Evolutionary conservation across 2,329 filamentous ascomycete species (phyloP), one percentile per base, ranked within the genome.

Genomic region (Dactylellina drechsleri): DNA sequence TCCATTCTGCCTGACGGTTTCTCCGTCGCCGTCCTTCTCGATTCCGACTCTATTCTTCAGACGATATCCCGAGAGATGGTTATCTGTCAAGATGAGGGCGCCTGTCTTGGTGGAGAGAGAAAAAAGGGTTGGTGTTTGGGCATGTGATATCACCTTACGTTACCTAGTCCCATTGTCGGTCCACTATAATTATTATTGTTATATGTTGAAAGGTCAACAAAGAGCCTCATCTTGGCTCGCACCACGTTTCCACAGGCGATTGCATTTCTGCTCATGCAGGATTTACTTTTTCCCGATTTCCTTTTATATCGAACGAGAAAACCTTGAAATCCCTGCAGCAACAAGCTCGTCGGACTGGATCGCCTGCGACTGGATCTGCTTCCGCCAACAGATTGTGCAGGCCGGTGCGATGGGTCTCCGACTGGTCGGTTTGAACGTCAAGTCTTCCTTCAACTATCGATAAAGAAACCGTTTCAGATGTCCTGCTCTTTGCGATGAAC

Each of bases 1-100:
- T 97, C 93, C 93, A 97, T 97, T 12, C 12, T 49, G 57, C 57
- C 59, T 36, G 50, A 56, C 20, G 41, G 23, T 28, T 28, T 43
- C 13, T 50, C 52, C 28, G 54, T 57, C 50, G 31, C 31, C 31
- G 31, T 45, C 23, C 18, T 47, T 26, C 7, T 45, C 18, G 28
- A 56, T 56, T 16, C 2, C 53, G 53, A n/a, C 53, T 16, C 23
- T 26, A 8, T 16, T 62, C 28, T 43, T 47, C 15, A 26, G 26
- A 50, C 28, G 43, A 41, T 40, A 47, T 47, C 16, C 31, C 18
- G 59, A 52, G 18, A 10, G n/a, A 40, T 7, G 8, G 15, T 41
- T 64, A 8, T 45, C 13, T 28, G 49, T 12, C 36, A 41, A 20
- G 41, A 36, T 45, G 53, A 18, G 28, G 36, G 18, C 49, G 64